These are phyloP conservation scores for Collybia nuda DNA, from an alignment of 768 basidiomycete genomes.

Conservation along the genomic window DNA sequence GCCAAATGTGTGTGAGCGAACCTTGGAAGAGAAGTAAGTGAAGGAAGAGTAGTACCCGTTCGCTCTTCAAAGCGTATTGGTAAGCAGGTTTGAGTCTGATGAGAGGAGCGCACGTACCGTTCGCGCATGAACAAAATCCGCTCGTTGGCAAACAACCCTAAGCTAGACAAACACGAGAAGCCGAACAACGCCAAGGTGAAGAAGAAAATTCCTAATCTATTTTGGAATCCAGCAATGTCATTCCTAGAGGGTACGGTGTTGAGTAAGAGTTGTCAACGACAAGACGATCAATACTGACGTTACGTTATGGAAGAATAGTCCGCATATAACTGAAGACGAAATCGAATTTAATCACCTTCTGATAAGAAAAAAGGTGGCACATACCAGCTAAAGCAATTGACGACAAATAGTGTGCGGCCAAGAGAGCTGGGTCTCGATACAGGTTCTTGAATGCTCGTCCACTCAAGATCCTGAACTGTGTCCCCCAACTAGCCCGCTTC, in stretches of 20 bases:
- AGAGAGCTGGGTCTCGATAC: slow-evolving; percentile 89
- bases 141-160: slow-evolving; percentile 93
- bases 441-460: slow-evolving; percentile 98
- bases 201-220: slow-evolving; percentile 94
- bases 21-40: slow-evolving; percentile 96
- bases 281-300: slow-evolving; percentile 43
- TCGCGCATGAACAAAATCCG: slow-evolving; percentile 98
- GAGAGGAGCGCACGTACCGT: slow-evolving; percentile 48
- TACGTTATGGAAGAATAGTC: slow-evolving; percentile 89
- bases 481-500: slow-evolving; percentile 81
- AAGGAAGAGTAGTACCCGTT: slow-evolving; percentile 98
- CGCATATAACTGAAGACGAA: slow-evolving; percentile 69
- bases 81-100: neutral
- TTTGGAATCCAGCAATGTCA: slow-evolving; percentile 98
- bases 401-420: slow-evolving; percentile 88
- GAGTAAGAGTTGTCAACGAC: neutral
- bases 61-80: slow-evolving; percentile 48
- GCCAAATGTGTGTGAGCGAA: slow-evolving; percentile 13
- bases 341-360: slow-evolving; percentile 4
- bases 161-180: slow-evolving; percentile 92
- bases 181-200: slow-evolving; percentile 96
- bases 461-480: slow-evolving; percentile 93
- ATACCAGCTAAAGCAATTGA: slow-evolving; percentile 82
- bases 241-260: slow-evolving; percentile 41
- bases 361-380: slow-evolving; percentile 25